Evolutionary conservation across 1,284 basidiomycete species (phyloP).

Genomic region (Ustilago loliicola): DNA sequence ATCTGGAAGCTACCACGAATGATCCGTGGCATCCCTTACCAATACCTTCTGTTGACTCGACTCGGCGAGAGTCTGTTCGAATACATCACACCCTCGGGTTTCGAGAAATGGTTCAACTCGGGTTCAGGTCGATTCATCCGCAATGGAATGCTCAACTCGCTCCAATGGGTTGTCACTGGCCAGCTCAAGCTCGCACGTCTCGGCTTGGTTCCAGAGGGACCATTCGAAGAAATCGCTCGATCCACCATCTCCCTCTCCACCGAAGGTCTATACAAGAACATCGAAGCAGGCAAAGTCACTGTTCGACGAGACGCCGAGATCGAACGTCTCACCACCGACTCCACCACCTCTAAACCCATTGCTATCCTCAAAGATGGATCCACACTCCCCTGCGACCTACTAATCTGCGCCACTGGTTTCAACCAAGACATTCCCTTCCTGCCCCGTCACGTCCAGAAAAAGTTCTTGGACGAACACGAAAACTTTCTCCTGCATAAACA

Average conservation of each 20-base stretch:
- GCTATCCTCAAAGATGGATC: constrained; percentile 45
- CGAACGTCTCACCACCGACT: constrained; percentile 16
- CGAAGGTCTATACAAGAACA: constrained; percentile 58
- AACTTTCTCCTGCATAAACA: constrained; percentile 60
- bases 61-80: constrained; percentile 60
- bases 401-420: constrained; percentile 61
- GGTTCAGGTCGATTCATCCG: constrained; percentile 45
- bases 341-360: neutral
- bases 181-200: constrained; percentile 51
- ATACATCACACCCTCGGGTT: constrained; percentile 53
- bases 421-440: constrained; percentile 59
- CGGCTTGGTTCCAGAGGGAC: constrained; percentile 49
- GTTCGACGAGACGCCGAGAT: constrained; percentile 47
- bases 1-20: constrained; percentile 63
- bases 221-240: constrained; percentile 60
- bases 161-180: constrained; percentile 48
- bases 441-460: constrained; percentile 35
- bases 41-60: constrained; percentile 58
- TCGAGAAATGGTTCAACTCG: constrained; percentile 48
- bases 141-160: constrained; percentile 52
- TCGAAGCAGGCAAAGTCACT: constrained; percentile 27
- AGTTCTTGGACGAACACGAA: constrained; percentile 55
- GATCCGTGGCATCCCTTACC: constrained; percentile 56
- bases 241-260: constrained; percentile 60
- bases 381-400: constrained; percentile 42